Percentiles rank a stretch among this genome's conserved stretches.
These are phyloP conservation scores for Suillus subaureus DNA, from an alignment of 768 basidiomycete genomes.

Conservation along the genomic window DNA sequence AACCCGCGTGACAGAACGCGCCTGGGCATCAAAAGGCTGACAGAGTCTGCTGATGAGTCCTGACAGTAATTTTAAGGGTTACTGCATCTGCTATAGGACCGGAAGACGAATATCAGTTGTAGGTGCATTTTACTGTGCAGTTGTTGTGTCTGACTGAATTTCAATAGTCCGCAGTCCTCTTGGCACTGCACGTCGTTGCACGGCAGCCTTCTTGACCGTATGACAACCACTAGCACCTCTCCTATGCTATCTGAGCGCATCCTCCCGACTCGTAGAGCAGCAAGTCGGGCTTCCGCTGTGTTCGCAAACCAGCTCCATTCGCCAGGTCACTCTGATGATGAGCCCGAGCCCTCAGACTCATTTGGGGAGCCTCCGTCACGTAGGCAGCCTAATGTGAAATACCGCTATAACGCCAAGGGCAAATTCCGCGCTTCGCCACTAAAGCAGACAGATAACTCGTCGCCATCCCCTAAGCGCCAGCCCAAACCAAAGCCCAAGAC, in stretches of 20 bases:
- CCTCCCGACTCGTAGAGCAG: constrained; percentile 36
- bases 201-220: neutral
- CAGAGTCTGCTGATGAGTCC: neutral
- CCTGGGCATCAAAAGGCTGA: neutral
- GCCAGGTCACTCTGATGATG: constrained; percentile 27
- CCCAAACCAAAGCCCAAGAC: constrained; percentile 14
- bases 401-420: constrained; percentile 34
- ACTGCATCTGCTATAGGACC: neutral
- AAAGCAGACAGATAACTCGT: constrained; percentile 26
- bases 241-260: constrained; percentile 15
- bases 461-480: constrained; percentile 25
- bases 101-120: neutral
- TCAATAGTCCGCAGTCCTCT: neutral
- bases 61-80: neutral
- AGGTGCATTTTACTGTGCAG: neutral
- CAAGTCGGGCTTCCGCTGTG: constrained; percentile 32
- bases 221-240: constrained; percentile 1
- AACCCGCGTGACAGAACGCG: constrained; percentile 4
- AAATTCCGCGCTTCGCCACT: constrained; percentile 37
- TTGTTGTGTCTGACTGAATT: neutral
- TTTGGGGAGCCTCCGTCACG: constrained; percentile 27
- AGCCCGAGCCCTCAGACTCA: constrained; percentile 19
- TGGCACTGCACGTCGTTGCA: neutral
- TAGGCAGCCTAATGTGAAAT: constrained; percentile 31
- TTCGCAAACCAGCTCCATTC: constrained; percentile 37